phyloP scores from a whole-genome alignment of 2,329 filamentous ascomycete genomes.

The Bipolaris gigantea region DNA sequence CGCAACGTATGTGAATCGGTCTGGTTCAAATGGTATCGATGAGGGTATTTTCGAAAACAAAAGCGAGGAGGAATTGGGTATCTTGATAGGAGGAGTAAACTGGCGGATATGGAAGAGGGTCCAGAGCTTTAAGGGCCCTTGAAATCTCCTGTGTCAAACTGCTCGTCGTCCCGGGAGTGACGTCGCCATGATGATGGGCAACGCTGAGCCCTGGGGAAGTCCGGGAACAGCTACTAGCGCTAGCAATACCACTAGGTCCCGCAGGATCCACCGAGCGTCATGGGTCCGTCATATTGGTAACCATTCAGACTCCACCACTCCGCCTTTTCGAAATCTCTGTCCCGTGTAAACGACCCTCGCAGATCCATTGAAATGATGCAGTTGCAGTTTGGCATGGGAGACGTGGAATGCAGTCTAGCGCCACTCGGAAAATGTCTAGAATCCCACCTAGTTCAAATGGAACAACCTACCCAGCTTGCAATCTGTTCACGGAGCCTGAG shows the following conservation, averaged over 20 bases:
- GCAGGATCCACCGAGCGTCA: conserved; percentile 3
- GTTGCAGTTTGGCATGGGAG: background rate
- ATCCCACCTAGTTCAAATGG: background rate
- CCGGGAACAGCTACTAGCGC: background rate
- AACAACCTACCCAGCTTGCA: too few species aligned
- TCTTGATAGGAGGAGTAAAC: background rate
- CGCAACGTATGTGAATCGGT: conserved; percentile 4
- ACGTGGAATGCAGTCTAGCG: background rate
- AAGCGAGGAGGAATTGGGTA: conserved; percentile 10
- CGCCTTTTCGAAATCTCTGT: background rate
- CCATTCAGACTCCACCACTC: conserved; percentile 7
- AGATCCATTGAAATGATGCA: background rate
- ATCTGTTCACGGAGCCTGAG: too few species aligned
- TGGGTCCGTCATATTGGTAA: conserved; percentile 8
- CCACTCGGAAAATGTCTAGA: too few species aligned
- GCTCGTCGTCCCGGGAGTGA: conserved; percentile 4
- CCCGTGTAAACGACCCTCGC: conserved; percentile 1
- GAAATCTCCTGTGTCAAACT: conserved; percentile 4
- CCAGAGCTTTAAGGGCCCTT: conserved; percentile 9
- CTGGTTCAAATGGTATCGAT: conserved; percentile 3
- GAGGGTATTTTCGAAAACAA: background rate
- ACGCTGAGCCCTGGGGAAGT: conserved; percentile 4
- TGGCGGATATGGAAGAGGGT: background rate
- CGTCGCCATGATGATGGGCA: conserved; percentile 16
- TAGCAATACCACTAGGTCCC: too few species aligned